Conservation (phyloP, 2,329 filamentous ascomycete genomes). For the Fusarium avenaceum region DNA sequence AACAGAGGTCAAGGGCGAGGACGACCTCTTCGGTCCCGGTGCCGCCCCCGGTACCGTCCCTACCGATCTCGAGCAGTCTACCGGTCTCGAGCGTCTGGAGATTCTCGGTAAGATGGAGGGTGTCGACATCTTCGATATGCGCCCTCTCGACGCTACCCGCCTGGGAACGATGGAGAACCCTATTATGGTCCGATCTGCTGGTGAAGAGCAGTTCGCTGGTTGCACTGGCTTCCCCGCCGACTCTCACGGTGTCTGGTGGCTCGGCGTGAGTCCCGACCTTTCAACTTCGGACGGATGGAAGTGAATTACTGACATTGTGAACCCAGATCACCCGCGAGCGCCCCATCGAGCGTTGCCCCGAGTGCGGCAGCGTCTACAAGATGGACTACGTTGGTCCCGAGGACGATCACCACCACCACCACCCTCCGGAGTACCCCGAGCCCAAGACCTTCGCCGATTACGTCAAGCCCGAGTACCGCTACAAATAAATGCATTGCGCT, state of each 20-base stretch:
- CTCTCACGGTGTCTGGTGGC: constrained; percentile 91
- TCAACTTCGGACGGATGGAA: constrained; percentile 32
- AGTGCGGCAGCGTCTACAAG: constrained; percentile 97
- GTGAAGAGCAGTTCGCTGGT: constrained; percentile 95
- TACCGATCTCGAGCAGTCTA: constrained; percentile 94
- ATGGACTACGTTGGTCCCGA: constrained; percentile 94
- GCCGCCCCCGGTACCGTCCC: constrained; percentile 85
- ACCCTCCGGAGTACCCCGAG: constrained; percentile 77
- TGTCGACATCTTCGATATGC: constrained; percentile 98
- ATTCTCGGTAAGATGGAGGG: constrained; percentile 99
- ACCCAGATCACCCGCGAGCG: constrained; percentile 84
- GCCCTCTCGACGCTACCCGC: constrained; percentile 90
- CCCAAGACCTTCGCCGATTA: constrained; percentile 98
- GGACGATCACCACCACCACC: constrained; percentile 76
- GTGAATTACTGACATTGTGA: constrained; percentile 31
- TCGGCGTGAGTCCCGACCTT: constrained; percentile 75
- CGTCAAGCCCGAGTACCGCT: constrained; percentile 95
- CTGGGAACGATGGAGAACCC: constrained; percentile 92
- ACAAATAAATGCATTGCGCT: constrained; percentile 60
- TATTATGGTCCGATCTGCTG: constrained; percentile 89
- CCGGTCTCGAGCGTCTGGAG: constrained; percentile 97
- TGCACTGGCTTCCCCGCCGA: constrained; percentile 96
- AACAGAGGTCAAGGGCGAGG: constrained; percentile 83
- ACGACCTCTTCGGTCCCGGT: constrained; percentile 89
- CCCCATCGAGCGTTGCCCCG: constrained; percentile 93